phyloP scores from a whole-genome alignment of 805 yeast genomes.

The Yamadazyma endophytica region DNA sequence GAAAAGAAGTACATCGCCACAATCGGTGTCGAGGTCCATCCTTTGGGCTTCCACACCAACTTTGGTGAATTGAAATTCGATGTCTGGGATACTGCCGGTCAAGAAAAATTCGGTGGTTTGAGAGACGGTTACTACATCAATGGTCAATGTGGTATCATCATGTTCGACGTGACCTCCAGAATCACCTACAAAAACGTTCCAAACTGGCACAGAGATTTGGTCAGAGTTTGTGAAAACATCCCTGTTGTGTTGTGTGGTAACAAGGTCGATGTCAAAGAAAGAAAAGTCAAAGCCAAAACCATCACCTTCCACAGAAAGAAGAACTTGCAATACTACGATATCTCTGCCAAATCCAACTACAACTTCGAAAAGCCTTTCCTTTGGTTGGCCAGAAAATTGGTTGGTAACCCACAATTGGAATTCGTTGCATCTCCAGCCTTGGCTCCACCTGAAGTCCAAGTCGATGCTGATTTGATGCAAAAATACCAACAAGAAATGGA shows the following conservation, averaged over 20 bases:
- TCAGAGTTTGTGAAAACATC: conserved; percentile 99
- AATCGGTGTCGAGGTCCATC: conserved; percentile 99
- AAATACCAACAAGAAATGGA: conserved; percentile 99
- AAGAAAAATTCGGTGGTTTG: conserved; percentile 98
- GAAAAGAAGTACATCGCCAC: conserved; percentile 99
- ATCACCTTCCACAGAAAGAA: conserved; percentile 99
- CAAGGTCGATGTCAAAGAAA: conserved; percentile 99
- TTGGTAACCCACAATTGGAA: conserved; percentile 96
- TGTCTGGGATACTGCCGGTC: conserved; percentile 99
- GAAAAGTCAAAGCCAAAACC: conserved; percentile 99
- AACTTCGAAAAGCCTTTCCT: conserved; percentile 99
- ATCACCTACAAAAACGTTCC: conserved; percentile 99
- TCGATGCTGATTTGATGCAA: conserved; percentile 93
- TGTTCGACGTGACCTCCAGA: conserved; percentile 99
- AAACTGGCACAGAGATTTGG: conserved; percentile 99
- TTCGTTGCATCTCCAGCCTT: conserved; percentile 99
- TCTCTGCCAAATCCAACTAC: conserved; percentile 98
- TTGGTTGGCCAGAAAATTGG: conserved; percentile 99
- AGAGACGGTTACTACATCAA: conserved; percentile 99
- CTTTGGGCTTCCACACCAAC: conserved; percentile 96
- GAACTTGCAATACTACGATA: conserved; percentile 98
- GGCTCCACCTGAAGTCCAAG: conserved; percentile 99
- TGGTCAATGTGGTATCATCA: conserved; percentile 99
- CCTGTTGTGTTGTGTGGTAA: conserved; percentile 99
- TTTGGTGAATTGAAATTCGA: conserved; percentile 98